Percentiles rank a stretch among this genome's conserved stretches.
phyloP scores from a whole-genome alignment of 1,284 basidiomycete species.

The Cryptococcus wingfieldii region DNA sequence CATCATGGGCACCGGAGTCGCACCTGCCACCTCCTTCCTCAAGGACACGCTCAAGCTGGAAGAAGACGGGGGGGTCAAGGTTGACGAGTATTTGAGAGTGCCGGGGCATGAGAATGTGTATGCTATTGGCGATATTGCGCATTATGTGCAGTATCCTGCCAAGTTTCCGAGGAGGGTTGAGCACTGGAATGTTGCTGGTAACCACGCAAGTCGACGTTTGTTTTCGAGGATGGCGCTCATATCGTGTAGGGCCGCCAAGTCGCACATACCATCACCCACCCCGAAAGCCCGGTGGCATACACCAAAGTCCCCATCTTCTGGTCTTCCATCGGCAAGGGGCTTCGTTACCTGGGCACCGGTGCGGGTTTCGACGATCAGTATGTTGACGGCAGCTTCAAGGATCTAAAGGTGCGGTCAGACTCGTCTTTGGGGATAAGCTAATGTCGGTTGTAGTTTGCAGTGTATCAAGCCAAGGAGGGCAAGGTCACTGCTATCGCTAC shows the following conservation, averaged over 20 bases:
- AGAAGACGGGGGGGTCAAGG: constrained; percentile 73
- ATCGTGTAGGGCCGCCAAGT: constrained; percentile 77
- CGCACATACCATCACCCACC: constrained; percentile 64
- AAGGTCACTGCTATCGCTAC: constrained; percentile 77
- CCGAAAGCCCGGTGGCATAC: constrained; percentile 34
- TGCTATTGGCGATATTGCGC: constrained; percentile 87
- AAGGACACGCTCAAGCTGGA: constrained; percentile 61
- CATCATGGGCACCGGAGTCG: constrained; percentile 84
- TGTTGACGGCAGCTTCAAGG: constrained; percentile 68
- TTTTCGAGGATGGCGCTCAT: constrained; percentile 11
- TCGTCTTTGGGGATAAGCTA: neutral
- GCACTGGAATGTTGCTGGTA: constrained; percentile 76
- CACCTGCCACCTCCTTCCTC: constrained; percentile 77
- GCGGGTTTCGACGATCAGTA: constrained; percentile 65
- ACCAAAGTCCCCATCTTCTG: constrained; percentile 84
- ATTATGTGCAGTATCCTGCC: constrained; percentile 62
- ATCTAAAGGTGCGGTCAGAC: constrained; percentile 62
- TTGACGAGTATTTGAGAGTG: constrained; percentile 74
- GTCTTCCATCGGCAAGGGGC: constrained; percentile 66
- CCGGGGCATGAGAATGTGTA: constrained; percentile 62
- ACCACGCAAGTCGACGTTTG: constrained; percentile 19
- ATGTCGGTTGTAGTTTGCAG: constrained; percentile 60
- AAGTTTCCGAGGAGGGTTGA: constrained; percentile 59
- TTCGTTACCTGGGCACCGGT: constrained; percentile 73
- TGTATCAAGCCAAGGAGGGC: constrained; percentile 75